Percentiles rank a stretch among this genome's conserved stretches.
phyloP scores from a whole-genome alignment of 1,284 basidiomycete genomes.

The Trichosporon coremiiforme region DNA sequence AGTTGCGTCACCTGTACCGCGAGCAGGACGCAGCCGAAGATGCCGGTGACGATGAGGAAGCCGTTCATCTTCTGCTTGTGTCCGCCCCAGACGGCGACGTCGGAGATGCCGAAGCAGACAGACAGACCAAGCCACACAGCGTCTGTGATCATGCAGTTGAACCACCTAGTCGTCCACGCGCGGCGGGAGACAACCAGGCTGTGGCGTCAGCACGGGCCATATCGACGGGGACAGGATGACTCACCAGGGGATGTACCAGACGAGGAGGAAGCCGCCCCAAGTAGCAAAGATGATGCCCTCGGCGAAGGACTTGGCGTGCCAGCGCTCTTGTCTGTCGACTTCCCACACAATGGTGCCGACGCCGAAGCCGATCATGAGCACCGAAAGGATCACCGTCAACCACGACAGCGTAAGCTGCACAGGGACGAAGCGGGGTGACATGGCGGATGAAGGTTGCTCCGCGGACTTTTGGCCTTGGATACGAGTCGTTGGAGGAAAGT shows the following conservation, averaged over 20 bases:
- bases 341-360: background rate
- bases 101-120: background rate
- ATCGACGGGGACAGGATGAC: background rate
- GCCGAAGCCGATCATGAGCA: background rate
- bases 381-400: background rate
- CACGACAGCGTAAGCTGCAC: background rate
- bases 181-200: background rate
- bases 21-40: background rate
- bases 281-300: background rate
- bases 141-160: conserved; percentile 1
- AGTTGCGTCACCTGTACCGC: background rate
- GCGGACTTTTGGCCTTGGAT: too few relatives aligned
- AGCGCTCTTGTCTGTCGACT: background rate
- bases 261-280: background rate
- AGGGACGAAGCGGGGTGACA: background rate
- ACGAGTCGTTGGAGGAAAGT: background rate
- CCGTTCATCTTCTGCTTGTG: background rate
- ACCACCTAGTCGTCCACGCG: background rate
- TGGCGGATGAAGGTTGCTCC: background rate
- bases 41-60: background rate
- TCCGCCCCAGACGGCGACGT: conserved; percentile 3
- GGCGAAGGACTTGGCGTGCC: background rate
- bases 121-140: background rate
- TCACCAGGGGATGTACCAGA: conserved; percentile 1
- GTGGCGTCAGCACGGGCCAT: background rate